phyloP scores from a whole-genome alignment of 768 basidiomycete genomes.

The Pulveroboletus sp. region DNA sequence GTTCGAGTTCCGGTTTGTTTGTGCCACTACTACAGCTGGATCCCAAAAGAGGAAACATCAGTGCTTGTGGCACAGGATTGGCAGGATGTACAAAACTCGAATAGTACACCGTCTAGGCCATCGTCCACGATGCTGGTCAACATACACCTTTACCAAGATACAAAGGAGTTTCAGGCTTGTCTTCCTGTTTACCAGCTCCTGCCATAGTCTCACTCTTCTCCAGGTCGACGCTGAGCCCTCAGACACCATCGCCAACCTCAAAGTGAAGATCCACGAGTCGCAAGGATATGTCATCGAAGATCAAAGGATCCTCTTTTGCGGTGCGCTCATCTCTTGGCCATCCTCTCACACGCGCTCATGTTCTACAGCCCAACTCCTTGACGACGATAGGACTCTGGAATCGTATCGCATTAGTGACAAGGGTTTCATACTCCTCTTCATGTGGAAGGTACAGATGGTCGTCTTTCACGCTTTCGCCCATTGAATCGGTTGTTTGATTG shows the following conservation, averaged over 20 bases:
- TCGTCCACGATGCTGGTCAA: neutral
- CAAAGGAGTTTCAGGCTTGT: constrained; percentile 1
- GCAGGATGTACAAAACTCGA: neutral
- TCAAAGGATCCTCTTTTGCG: constrained; percentile 4
- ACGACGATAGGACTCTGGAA: neutral
- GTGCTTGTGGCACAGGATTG: neutral
- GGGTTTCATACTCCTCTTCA: constrained; percentile 2
- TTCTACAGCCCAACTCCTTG: neutral
- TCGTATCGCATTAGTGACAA: constrained; percentile 2
- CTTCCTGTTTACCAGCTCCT: neutral
- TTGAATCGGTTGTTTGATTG: neutral
- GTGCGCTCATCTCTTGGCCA: neutral
- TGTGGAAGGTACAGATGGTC: neutral
- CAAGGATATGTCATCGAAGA: neutral
- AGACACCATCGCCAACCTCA: constrained; percentile 1
- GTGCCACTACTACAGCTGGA: too few species aligned
- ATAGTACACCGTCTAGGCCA: neutral
- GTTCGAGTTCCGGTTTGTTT: too few species aligned
- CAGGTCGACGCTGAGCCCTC: constrained; percentile 3
- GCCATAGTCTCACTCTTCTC: neutral
- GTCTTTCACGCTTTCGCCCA: neutral
- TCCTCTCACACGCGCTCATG: neutral
- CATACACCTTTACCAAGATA: neutral
- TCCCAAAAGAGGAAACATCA: neutral
- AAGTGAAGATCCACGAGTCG: constrained; percentile 1